phyloP scores from a whole-genome alignment of 176 grass and related monocot genomes.

The Areca catechu region DNA sequence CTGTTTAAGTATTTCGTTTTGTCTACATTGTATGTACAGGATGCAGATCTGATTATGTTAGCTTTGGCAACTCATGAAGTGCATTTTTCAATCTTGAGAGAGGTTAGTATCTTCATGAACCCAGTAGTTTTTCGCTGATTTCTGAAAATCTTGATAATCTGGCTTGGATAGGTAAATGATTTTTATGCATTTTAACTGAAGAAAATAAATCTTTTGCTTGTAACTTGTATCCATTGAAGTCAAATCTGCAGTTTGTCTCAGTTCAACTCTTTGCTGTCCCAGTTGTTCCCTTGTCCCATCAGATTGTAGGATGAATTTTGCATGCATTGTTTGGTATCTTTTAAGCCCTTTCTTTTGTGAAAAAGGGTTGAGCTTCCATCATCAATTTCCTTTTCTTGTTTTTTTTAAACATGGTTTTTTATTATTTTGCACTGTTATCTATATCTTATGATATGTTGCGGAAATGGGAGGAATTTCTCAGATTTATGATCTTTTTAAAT shows the following conservation, averaged over 20 bases:
- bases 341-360: neutral
- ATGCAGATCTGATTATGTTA: slow-evolving; percentile 98
- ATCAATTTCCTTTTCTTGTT: too few species aligned
- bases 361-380: too few species aligned
- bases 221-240: too few species aligned
- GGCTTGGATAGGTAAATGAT: too few species aligned
- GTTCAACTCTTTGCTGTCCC: too few species aligned
- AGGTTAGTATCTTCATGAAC: slow-evolving; percentile 42
- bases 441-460: too few species aligned
- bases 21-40: slow-evolving; percentile 43
- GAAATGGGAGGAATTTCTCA: neutral
- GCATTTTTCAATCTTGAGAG: slow-evolving; percentile 96
- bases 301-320: neutral
- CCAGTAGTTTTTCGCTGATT: too few species aligned
- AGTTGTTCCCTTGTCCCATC: too few species aligned
- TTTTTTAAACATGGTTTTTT: neutral
- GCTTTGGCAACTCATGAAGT: slow-evolving; percentile 98
- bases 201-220: too few species aligned
- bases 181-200: too few species aligned
- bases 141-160: too few species aligned
- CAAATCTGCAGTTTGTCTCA: too few species aligned
- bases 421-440: neutral
- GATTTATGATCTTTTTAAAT: slow-evolving; percentile 21
- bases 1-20: slow-evolving; percentile 15
- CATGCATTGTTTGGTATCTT: neutral